These are phyloP conservation scores for Breviolum minutum DNA, from an alignment of 73 alveolate genomes.

Conservation along the genomic window DNA sequence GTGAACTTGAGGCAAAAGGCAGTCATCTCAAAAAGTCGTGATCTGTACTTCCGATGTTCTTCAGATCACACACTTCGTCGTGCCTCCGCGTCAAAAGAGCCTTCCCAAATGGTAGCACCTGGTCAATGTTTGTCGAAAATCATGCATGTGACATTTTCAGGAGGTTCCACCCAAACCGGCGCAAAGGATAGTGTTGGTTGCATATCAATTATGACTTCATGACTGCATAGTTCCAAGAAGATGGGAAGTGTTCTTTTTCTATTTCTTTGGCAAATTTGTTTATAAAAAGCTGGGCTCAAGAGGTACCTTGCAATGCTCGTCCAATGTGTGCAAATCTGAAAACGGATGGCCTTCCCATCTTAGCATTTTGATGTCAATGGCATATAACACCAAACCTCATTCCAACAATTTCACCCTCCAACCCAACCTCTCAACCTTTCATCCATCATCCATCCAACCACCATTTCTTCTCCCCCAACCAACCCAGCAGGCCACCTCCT, in stretches of 20 bases:
- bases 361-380: not conserved
- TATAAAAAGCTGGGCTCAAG: too few relatives aligned
- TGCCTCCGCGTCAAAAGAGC: constrained; percentile 27
- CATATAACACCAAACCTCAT: not conserved
- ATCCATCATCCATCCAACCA: not conserved
- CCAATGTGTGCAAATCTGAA: too few relatives aligned
- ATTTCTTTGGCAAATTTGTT: too few relatives aligned
- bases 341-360: not conserved
- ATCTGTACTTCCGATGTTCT: not conserved
- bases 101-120: constrained; percentile 60
- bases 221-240: too few relatives aligned
- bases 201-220: too few relatives aligned
- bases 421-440: not conserved
- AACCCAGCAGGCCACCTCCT: not conserved
- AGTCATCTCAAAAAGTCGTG: not conserved
- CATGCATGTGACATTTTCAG: not conserved
- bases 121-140: not conserved
- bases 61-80: not conserved
- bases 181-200: too few relatives aligned
- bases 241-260: too few relatives aligned
- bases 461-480: not conserved
- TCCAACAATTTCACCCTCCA: not conserved
- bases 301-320: too few relatives aligned
- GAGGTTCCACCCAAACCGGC: too few relatives aligned
- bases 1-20: not conserved